These are phyloP conservation scores for Adansonia rubrostipa DNA, from an alignment of 441 rosid genomes.

Conservation along the genomic window DNA sequence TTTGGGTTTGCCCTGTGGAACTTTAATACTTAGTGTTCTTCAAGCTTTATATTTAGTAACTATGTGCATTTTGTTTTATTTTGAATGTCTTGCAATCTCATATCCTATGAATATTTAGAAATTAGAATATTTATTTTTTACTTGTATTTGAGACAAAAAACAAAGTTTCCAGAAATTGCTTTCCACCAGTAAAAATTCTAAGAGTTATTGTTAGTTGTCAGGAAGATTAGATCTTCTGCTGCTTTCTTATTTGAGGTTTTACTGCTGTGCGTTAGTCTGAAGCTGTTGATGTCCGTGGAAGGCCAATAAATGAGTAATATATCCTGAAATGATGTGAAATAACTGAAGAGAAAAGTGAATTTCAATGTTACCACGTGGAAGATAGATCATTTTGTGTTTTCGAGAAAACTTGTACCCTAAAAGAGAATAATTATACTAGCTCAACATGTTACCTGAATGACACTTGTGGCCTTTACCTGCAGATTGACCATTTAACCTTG, in stretches of 20 bases:
- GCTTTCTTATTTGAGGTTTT: neutral
- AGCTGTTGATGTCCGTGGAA: slow-evolving; percentile 7
- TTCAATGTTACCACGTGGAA: neutral
- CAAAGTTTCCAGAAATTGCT: slow-evolving; percentile 10
- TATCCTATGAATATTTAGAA: slow-evolving; percentile 16
- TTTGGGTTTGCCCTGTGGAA: neutral
- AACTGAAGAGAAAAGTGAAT: neutral
- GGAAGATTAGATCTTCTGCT: slow-evolving; percentile 18
- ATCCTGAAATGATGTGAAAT: slow-evolving; percentile 15
- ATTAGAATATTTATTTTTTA: neutral
- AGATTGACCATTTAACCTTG: slow-evolving; percentile 8
- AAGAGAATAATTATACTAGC: neutral
- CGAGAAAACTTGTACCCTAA: neutral
- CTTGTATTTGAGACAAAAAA: neutral
- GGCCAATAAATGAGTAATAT: slow-evolving; percentile 16
- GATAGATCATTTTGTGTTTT: neutral
- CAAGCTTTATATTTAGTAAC: slow-evolving; percentile 11
- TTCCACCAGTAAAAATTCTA: neutral
- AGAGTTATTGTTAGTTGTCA: neutral
- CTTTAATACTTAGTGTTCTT: slow-evolving; percentile 27
- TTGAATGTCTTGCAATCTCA: neutral
- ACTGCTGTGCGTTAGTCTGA: slow-evolving; percentile 14
- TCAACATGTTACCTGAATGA: neutral
- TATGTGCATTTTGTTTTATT: slow-evolving; percentile 12
- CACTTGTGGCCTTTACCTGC: neutral